phyloP scores from a whole-genome alignment of 192 early-diverging fungal species.

The Backusella westeae region DNA sequence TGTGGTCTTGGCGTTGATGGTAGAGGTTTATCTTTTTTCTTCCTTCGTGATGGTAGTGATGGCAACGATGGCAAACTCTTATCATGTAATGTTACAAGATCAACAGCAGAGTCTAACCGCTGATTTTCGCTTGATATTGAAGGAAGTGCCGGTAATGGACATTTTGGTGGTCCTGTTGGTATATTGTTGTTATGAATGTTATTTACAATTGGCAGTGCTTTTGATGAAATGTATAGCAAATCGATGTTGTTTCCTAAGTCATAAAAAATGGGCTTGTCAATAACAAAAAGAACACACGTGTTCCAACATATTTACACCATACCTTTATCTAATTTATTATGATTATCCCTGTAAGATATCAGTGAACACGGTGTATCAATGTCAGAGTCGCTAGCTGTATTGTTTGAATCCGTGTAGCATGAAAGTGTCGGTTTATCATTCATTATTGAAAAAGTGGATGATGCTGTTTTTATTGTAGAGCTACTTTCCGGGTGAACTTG shows the following conservation, averaged over 20 bases:
- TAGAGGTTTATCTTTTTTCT: neutral
- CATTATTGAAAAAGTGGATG: neutral
- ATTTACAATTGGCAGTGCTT: slow-evolving; percentile 1
- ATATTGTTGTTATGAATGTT: neutral
- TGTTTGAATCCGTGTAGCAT: neutral
- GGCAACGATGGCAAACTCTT: neutral
- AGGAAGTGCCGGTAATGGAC: neutral
- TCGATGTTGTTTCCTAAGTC: neutral
- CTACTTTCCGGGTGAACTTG: neutral
- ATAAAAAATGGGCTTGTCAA: neutral
- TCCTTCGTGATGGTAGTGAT: neutral
- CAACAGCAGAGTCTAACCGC: neutral
- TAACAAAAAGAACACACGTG: neutral
- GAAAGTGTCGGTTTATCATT: neutral
- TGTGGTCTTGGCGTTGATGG: neutral
- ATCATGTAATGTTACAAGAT: neutral
- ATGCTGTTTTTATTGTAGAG: neutral
- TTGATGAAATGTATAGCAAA: neutral
- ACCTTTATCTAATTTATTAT: neutral
- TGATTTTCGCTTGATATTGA: neutral
- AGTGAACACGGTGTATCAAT: neutral
- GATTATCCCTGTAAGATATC: neutral
- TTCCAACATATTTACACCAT: neutral
- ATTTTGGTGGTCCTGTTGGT: neutral
- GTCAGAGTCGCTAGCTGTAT: neutral